These are phyloP conservation scores for Pyrenophora tritici-repentis DNA, from an alignment of 2,329 filamentous ascomycete species.

Conservation along the genomic window DNA sequence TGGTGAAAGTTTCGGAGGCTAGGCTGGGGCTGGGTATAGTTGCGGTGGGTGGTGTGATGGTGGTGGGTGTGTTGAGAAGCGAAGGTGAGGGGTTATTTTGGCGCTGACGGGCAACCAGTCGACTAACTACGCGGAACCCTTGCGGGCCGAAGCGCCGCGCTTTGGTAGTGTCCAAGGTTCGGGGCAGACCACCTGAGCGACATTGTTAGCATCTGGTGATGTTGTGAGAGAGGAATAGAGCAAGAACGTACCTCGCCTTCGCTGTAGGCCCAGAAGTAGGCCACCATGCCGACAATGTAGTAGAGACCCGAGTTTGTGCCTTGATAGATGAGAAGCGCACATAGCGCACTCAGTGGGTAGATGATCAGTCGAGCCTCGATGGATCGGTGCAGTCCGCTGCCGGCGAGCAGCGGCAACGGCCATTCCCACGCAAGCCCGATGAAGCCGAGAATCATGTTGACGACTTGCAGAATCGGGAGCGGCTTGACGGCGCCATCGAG, in stretches of 20 bases:
- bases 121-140: constrained; percentile 19
- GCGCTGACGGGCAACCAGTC: not conserved
- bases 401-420: constrained; percentile 77
- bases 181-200: constrained; percentile 52
- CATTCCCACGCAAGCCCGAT: constrained; percentile 86
- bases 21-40: too few relatives aligned
- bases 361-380: constrained; percentile 84
- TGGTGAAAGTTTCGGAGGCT: not conserved
- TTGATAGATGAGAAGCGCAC: constrained; percentile 83
- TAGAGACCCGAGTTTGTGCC: constrained; percentile 90
- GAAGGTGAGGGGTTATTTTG: constrained; percentile 2
- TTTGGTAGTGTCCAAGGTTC: constrained; percentile 58
- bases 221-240: not conserved
- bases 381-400: constrained; percentile 78
- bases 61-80: not conserved
- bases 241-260: constrained; percentile 82
- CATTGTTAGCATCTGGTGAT: constrained; percentile 19
- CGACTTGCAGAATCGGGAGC: constrained; percentile 82
- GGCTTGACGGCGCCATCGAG: constrained; percentile 86
- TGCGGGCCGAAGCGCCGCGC: constrained; percentile 41
- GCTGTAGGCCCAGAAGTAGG: constrained; percentile 97
- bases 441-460: constrained; percentile 85
- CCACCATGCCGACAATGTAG: constrained; percentile 80
- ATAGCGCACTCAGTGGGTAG: constrained; percentile 76
- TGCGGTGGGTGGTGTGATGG: too few relatives aligned